A percentile compares a stretch with the other conserved stretches of the same genome.
phyloP scores from a whole-genome alignment of 2,329 filamentous ascomycete species.

The Emydomyces testavorans region DNA sequence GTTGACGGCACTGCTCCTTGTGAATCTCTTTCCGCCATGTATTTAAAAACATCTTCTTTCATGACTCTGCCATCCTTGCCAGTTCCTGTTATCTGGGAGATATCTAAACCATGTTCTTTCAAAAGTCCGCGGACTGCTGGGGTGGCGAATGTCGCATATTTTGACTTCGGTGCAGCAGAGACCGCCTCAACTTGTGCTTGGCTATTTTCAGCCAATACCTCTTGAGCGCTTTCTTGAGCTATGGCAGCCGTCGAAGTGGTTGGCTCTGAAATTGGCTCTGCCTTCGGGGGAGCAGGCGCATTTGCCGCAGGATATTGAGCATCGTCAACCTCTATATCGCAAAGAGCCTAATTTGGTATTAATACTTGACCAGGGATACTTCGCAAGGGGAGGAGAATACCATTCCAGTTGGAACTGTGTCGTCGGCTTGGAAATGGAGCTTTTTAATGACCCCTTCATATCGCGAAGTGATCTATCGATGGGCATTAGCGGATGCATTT shows the following conservation, averaged over 20 bases:
- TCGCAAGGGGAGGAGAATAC: slow-evolving; percentile 24
- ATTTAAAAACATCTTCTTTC: slow-evolving; percentile 80
- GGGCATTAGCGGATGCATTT: slow-evolving; percentile 2
- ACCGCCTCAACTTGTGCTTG: slow-evolving; percentile 15
- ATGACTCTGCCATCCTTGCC: slow-evolving; percentile 82
- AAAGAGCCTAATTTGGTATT: slow-evolving; percentile 51
- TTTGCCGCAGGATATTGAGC: slow-evolving; percentile 54
- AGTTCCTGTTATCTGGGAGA: slow-evolving; percentile 67
- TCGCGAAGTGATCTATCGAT: slow-evolving; percentile 79
- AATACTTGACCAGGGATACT: slow-evolving; percentile 9
- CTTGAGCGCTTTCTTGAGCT: slow-evolving; percentile 13
- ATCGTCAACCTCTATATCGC: slow-evolving; percentile 87
- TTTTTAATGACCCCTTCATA: slow-evolving; percentile 95
- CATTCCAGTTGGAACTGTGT: slow-evolving; percentile 87
- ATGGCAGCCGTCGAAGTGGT: slow-evolving; percentile 14
- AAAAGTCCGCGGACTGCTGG: slow-evolving; percentile 82
- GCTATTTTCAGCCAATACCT: slow-evolving; percentile 2
- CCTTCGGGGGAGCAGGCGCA: slow-evolving; percentile 16
- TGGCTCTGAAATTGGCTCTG: slow-evolving; percentile 20
- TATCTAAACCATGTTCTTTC: slow-evolving; percentile 67
- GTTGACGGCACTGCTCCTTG: slow-evolving; percentile 17
- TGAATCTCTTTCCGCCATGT: slow-evolving; percentile 44
- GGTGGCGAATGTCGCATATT: slow-evolving; percentile 67
- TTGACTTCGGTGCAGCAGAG: slow-evolving; percentile 37
- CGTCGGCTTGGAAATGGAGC: slow-evolving; percentile 86